phyloP scores from a whole-genome alignment of 108 stramenopile species.

The Nannochloropsis salina region DNA sequence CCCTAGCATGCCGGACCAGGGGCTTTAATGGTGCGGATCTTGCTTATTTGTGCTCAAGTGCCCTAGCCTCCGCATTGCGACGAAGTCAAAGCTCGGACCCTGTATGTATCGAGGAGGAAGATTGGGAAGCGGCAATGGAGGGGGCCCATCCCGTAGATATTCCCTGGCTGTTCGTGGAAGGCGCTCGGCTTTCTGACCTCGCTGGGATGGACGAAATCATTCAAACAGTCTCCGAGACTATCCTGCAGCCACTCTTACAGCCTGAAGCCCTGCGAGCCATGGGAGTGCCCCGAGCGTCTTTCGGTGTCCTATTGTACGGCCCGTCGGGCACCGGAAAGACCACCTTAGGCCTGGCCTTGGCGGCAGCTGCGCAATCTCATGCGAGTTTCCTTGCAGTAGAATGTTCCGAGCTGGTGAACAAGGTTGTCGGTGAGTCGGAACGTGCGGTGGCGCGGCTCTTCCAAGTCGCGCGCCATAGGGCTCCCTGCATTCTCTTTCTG shows the following conservation, averaged over 20 bases:
- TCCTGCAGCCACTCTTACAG: background rate
- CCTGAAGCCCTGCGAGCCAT: background rate
- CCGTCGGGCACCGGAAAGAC: background rate
- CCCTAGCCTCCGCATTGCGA: background rate
- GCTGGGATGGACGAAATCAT: conserved; percentile 9
- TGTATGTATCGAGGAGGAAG: background rate
- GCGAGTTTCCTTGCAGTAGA: background rate
- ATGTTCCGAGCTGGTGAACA: background rate
- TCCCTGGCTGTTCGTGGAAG: background rate
- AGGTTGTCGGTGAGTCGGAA: background rate
- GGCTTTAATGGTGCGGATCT: background rate
- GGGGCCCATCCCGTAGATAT: background rate
- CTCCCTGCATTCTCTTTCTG: background rate
- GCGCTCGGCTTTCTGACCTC: background rate
- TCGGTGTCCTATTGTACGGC: background rate
- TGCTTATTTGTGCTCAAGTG: background rate
- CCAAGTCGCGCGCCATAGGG: background rate
- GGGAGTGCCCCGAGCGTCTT: background rate
- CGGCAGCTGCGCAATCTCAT: conserved; percentile 2
- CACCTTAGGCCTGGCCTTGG: background rate
- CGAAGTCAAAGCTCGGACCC: background rate
- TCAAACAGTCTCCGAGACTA: background rate
- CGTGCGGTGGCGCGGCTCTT: background rate
- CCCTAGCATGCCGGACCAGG: background rate
- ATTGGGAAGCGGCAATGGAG: background rate